These are phyloP conservation scores for Trichoderma asperelloides DNA, from an alignment of 495 filamentous ascomycete species.

Conservation along the genomic window DNA sequence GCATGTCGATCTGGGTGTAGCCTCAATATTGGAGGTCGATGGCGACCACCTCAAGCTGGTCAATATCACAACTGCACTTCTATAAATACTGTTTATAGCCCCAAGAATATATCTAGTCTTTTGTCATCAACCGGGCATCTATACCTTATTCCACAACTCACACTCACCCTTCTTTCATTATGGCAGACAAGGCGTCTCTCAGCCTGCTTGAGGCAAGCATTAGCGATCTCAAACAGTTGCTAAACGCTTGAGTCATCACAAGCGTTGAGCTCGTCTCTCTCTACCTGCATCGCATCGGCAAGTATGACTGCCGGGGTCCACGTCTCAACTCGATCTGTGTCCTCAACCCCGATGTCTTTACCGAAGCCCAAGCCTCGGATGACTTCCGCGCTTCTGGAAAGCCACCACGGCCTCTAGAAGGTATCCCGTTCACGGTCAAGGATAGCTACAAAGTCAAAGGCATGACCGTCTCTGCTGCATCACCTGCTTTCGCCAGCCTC, in stretches of 20 bases:
- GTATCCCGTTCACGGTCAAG: conserved; percentile 28
- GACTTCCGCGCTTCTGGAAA: conserved; percentile 16
- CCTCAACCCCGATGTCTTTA: conserved; percentile 24
- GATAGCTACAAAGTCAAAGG: conserved; percentile 26
- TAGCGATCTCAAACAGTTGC: conserved; percentile 34
- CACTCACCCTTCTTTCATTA: background rate
- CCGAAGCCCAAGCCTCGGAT: conserved; percentile 27
- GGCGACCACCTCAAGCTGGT: background rate
- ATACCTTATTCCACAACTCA: background rate
- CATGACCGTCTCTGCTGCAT: conserved; percentile 26
- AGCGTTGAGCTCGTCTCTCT: conserved; percentile 45
- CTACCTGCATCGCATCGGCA: conserved; percentile 38
- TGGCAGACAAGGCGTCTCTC: background rate
- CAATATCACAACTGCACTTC: background rate
- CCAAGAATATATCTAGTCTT: background rate
- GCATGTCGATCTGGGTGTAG: background rate
- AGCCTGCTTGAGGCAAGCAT: conserved; percentile 33
- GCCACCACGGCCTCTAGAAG: conserved; percentile 12
- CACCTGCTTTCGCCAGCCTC: conserved; percentile 23
- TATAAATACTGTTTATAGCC: background rate
- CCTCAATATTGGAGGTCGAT: background rate
- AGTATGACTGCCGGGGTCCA: conserved; percentile 17
- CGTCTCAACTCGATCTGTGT: conserved; percentile 24
- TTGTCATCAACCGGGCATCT: background rate
- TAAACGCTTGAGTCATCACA: conserved; percentile 35